Percentiles rank a stretch among this genome's conserved stretches.
Evolutionary conservation across 345 rosid genomes (phyloP).

Genomic region (Eucalyptus polybractea): DNA sequence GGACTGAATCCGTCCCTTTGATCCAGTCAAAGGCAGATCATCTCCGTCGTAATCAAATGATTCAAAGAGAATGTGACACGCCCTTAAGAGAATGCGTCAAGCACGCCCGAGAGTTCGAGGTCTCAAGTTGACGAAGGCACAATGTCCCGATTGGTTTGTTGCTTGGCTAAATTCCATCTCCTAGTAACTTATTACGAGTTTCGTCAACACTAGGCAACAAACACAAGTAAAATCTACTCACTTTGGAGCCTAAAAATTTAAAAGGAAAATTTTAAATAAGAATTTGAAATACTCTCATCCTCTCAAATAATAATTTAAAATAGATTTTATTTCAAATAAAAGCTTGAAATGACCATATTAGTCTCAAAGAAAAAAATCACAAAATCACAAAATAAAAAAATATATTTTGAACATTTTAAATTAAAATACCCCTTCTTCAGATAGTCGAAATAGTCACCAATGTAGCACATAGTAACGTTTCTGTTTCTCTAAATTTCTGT

Average conservation of each 20-base stretch:
- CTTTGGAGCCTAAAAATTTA: background rate
- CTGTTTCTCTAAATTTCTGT: too few relatives aligned
- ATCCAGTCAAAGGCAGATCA: background rate
- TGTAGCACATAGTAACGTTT: too few relatives aligned
- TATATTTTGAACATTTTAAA: too few relatives aligned
- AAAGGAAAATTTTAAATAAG: too few relatives aligned
- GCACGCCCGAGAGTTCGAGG: background rate
- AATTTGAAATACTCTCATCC: too few relatives aligned
- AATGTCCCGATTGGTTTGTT: background rate
- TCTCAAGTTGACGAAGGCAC: background rate
- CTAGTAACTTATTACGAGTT: too few relatives aligned
- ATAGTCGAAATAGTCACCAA: too few relatives aligned
- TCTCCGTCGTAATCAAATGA: background rate
- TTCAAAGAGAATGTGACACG: background rate
- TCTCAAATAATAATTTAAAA: too few relatives aligned
- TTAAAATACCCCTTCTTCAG: accelerated
- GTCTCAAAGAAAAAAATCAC: accelerated
- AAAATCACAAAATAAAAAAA: too few relatives aligned
- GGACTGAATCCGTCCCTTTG: background rate
- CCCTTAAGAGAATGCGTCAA: background rate
- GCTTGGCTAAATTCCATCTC: too few relatives aligned
- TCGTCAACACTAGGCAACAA: background rate
- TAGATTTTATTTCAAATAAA: accelerated
- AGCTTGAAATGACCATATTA: accelerated
- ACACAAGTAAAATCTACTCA: background rate